These are phyloP conservation scores for Linanthus parryae DNA, from an alignment of 148 eudicot species.

Conservation along the genomic window DNA sequence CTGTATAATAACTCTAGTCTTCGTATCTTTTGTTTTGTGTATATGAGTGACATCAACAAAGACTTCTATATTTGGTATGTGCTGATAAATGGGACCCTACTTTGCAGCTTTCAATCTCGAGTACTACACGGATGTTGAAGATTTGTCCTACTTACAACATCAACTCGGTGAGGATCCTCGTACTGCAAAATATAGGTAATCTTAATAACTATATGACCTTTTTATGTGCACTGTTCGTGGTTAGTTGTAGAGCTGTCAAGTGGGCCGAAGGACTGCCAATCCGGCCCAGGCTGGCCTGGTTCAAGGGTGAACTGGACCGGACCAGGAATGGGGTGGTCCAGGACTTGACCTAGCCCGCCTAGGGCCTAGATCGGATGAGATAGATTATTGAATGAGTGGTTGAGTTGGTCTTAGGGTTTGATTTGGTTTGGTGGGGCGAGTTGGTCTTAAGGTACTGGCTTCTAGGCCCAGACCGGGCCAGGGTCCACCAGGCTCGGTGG, in stretches of 20 bases:
- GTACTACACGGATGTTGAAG: slow-evolving; percentile 88
- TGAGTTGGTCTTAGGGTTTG: too few species aligned
- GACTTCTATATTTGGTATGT: not conserved
- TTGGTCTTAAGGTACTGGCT: too few species aligned
- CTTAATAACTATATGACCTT: too few species aligned
- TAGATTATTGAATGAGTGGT: slow-evolving; percentile 2
- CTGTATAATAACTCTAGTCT: not conserved
- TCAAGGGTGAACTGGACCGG: too few species aligned
- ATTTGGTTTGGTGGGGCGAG: too few species aligned
- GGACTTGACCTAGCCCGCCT: not conserved
- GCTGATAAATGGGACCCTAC: not conserved
- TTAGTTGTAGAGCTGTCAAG: too few species aligned
- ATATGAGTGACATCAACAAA: not conserved
- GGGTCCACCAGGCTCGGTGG: too few species aligned
- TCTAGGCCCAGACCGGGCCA: too few species aligned
- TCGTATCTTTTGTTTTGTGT: not conserved
- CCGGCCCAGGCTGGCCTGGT: too few species aligned
- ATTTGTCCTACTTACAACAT: slow-evolving; percentile 67
- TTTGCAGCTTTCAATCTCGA: slow-evolving; percentile 90
- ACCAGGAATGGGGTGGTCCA: too few species aligned
- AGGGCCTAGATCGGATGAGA: not conserved
- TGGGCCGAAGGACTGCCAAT: too few species aligned
- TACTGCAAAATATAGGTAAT: slow-evolving; percentile 74
- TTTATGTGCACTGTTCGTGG: not conserved
- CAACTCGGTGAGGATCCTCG: slow-evolving; percentile 82